Evolutionary conservation across 257 asterid species (phyloP).

Genomic region (Galeopsis tetrahit): DNA sequence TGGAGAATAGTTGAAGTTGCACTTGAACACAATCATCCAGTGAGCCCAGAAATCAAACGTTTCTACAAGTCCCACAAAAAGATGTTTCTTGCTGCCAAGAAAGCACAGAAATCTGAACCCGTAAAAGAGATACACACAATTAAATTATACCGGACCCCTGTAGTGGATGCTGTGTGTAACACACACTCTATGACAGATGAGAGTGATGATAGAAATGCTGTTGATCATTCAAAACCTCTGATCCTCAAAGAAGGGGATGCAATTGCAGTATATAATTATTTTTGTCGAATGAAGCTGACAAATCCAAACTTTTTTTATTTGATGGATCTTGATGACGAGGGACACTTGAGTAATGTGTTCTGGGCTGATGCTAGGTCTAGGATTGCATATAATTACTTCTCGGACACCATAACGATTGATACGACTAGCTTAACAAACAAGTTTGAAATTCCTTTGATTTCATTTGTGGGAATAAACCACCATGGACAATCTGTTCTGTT

Average conservation of each 20-base stretch:
- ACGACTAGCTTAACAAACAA: conserved; percentile 59
- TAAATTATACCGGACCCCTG: conserved; percentile 50
- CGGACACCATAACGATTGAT: conserved; percentile 56
- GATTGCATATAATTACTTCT: conserved; percentile 51
- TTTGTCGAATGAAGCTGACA: conserved; percentile 64
- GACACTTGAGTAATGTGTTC: conserved; percentile 54
- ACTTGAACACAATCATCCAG: conserved; percentile 65
- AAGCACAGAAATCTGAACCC: conserved; percentile 40
- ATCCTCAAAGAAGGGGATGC: conserved; percentile 63
- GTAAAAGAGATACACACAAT: conserved; percentile 62
- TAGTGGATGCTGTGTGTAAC: conserved; percentile 34
- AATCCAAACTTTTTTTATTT: conserved; percentile 58
- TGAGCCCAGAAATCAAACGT: conserved; percentile 60
- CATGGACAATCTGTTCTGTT: conserved; percentile 60
- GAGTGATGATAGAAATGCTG: conserved; percentile 29
- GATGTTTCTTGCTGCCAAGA: conserved; percentile 52
- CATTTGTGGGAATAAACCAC: conserved; percentile 66
- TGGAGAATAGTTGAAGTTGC: conserved; percentile 66
- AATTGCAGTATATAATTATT: conserved; percentile 55
- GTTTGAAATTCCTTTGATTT: conserved; percentile 59
- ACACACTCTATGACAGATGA: conserved; percentile 38
- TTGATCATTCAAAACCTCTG: conserved; percentile 48
- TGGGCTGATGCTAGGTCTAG: conserved; percentile 73
- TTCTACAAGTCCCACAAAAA: conserved; percentile 67
- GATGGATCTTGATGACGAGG: conserved; percentile 63